Percentiles rank a stretch among this genome's conserved stretches.
These are phyloP conservation scores for Neurospora sp. DNA, from an alignment of 495 filamentous ascomycete species.

Conservation along the genomic window DNA sequence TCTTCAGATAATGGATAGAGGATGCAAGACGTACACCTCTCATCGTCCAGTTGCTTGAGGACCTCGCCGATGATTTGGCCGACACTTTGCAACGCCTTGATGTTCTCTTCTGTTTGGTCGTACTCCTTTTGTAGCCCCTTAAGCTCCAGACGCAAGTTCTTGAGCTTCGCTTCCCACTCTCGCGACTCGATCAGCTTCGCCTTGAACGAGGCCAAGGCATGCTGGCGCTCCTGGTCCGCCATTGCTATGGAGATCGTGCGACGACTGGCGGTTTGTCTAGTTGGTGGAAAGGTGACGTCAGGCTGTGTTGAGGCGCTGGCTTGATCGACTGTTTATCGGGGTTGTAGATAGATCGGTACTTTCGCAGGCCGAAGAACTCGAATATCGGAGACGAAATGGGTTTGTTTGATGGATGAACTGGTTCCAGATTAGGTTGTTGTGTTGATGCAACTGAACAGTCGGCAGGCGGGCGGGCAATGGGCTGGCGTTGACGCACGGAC, in stretches of 20 bases:
- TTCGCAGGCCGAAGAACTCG: background rate
- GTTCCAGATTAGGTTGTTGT: background rate
- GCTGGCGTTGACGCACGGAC: background rate
- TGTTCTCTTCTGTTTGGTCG: constrained; percentile 96
- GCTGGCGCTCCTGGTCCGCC: constrained; percentile 57
- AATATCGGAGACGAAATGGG: background rate
- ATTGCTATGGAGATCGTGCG: constrained; percentile 9
- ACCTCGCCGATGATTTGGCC: constrained; percentile 99
- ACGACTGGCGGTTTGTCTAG: background rate
- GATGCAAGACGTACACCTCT: constrained; percentile 66
- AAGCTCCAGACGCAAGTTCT: constrained; percentile 82
- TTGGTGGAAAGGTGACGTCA: background rate
- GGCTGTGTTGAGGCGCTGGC: background rate
- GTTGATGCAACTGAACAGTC: background rate
- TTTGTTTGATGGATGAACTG: background rate
- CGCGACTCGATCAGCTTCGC: constrained; percentile 88
- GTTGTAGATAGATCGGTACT: background rate
- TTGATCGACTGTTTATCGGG: background rate
- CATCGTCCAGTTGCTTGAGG: constrained; percentile 96
- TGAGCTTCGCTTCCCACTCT: constrained; percentile 97
- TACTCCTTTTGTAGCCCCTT: constrained; percentile 91
- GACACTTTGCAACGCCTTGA: constrained; percentile 98
- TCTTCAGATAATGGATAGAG: background rate
- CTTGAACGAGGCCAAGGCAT: constrained; percentile 83
- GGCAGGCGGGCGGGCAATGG: background rate